Conservation (phyloP, 306 rosid genomes). For the Cicer yamashitae region DNA sequence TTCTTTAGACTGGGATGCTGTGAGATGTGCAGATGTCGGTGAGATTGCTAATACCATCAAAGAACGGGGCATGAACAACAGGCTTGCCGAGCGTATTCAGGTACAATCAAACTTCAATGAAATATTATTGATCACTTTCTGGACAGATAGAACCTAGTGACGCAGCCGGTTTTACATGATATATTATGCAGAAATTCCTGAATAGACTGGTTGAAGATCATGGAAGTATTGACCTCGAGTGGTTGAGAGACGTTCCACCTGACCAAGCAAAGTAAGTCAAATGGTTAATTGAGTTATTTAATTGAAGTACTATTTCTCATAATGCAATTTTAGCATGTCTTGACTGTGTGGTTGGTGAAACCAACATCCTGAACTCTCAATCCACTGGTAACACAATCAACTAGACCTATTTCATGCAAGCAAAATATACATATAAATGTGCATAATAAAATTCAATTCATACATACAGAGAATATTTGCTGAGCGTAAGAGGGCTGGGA, state of each 20-base stretch:
- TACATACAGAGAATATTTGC: conserved; percentile 83
- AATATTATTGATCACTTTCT: conserved; percentile 32
- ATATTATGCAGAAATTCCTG: conserved; percentile 74
- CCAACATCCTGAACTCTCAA: conserved; percentile 21
- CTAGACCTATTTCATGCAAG: conserved; percentile 21
- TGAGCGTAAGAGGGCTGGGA: conserved; percentile 93
- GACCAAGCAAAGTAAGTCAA: conserved; percentile 91
- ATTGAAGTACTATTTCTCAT: conserved; percentile 34
- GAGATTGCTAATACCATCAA: conserved; percentile 80
- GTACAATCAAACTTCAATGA: conserved; percentile 46
- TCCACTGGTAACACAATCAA: conserved; percentile 33
- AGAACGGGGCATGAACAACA: conserved; percentile 98
- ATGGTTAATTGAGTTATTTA: conserved; percentile 40
- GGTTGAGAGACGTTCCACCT: conserved; percentile 98
- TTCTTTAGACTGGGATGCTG: conserved; percentile 96
- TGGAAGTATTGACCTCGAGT: conserved; percentile 85
- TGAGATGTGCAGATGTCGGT: conserved; percentile 78
- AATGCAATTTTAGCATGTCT: conserved; percentile 24
- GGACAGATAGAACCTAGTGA: conserved; percentile 31
- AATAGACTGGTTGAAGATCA: conserved; percentile 87
- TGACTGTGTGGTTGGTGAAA: conserved; percentile 31
- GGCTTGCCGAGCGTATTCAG: conserved; percentile 93
- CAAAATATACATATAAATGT: conserved; percentile 25
- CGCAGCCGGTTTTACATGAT: conserved; percentile 46
- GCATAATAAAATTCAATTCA: conserved; percentile 27